These are phyloP conservation scores for Corchorus olitorius DNA, from an alignment of 345 rosid genomes.

Conservation along the genomic window DNA sequence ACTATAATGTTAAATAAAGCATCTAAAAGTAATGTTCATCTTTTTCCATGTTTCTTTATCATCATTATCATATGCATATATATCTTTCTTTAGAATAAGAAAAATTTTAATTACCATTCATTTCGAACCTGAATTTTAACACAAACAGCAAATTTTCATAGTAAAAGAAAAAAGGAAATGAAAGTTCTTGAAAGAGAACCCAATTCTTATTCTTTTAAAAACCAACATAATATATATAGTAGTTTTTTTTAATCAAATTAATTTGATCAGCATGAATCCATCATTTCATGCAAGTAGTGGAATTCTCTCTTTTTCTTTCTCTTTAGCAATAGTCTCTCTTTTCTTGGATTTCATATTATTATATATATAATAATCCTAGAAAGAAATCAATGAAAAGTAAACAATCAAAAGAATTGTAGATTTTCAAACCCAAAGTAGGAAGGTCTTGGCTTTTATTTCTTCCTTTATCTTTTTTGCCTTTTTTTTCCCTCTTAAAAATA, in stretches of 20 bases:
- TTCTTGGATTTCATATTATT: background rate
- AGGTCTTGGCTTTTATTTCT: conserved; percentile 20
- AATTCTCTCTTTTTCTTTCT: conserved; percentile 3
- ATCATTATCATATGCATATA: background rate
- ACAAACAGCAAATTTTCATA: too few relatives aligned
- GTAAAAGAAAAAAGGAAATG: background rate
- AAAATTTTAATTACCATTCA: background rate
- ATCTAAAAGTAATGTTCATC: background rate
- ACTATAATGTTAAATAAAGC: background rate
- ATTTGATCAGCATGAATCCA: background rate
- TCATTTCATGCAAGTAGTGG: conserved; percentile 19
- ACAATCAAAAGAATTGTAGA: background rate
- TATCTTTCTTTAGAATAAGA: background rate
- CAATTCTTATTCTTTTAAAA: background rate
- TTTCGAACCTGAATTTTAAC: conserved; percentile 10
- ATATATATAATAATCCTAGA: background rate
- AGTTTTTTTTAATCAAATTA: background rate
- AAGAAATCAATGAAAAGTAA: conserved; percentile 20
- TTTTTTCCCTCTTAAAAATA: background rate
- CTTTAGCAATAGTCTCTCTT: background rate
- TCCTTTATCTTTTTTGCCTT: background rate
- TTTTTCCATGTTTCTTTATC: background rate
- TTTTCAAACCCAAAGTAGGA: conserved; percentile 28
- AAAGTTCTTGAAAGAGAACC: conserved; percentile 13
- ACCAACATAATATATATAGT: background rate